These are phyloP conservation scores for Thymus mandschuricus DNA, from an alignment of 257 asterid species.

Conservation along the genomic window DNA sequence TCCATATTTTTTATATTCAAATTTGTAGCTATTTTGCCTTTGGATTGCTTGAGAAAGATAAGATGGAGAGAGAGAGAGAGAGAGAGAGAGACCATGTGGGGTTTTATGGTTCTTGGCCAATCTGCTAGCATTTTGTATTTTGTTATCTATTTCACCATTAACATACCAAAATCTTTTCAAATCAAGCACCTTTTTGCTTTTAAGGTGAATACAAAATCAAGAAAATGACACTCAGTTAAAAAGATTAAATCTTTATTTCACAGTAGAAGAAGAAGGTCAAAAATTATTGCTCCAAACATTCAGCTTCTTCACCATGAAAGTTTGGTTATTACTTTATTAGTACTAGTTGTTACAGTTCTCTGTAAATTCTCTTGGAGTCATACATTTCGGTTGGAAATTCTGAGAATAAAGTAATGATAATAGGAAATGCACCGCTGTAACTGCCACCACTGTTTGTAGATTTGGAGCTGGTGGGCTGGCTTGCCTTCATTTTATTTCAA, in stretches of 20 bases:
- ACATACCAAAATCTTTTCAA: constrained; percentile 19
- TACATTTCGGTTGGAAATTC: not conserved
- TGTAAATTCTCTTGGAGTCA: constrained; percentile 9
- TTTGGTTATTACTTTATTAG: constrained; percentile 23
- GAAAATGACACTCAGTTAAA: constrained; percentile 9
- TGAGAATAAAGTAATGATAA: constrained; percentile 18
- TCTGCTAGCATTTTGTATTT: constrained; percentile 25
- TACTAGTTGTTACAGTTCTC: constrained; percentile 9
- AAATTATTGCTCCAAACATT: not conserved
- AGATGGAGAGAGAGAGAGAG: not conserved
- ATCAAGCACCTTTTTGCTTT: constrained; percentile 1
- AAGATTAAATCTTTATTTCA: not conserved
- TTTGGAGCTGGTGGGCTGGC: constrained; percentile 65
- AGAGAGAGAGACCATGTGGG: constrained; percentile 38
- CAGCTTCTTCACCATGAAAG: not conserved
- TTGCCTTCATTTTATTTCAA: constrained; percentile 25
- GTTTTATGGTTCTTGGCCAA: constrained; percentile 31
- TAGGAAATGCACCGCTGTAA: constrained; percentile 45
- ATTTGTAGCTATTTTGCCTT: not conserved
- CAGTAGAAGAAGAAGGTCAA: constrained; percentile 5
- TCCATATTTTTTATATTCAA: not conserved
- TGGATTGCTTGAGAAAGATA: not conserved
- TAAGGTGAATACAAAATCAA: constrained; percentile 17
- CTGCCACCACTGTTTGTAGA: constrained; percentile 59
- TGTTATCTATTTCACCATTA: constrained; percentile 6